phyloP scores from a whole-genome alignment of 257 asterid genomes.

The Solanum appendiculatum region DNA sequence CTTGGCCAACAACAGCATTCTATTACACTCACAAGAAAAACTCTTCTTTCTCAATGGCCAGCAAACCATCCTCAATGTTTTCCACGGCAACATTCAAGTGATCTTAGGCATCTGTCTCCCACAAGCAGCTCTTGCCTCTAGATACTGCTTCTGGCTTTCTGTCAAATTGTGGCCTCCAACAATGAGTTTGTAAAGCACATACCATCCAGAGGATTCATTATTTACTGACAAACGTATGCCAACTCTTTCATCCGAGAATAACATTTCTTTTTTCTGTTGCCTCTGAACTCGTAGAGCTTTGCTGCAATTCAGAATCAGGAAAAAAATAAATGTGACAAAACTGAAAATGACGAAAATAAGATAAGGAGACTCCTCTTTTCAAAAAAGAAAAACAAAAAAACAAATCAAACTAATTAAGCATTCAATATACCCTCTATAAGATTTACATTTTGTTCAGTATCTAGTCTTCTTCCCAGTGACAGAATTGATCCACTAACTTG shows the following conservation, averaged over 20 bases:
- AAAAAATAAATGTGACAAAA: background rate
- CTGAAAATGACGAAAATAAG: background rate
- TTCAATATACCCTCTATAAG: background rate
- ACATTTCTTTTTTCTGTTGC: constrained; percentile 41
- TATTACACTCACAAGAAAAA: constrained; percentile 65
- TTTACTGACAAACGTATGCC: constrained; percentile 69
- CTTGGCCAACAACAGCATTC: constrained; percentile 88
- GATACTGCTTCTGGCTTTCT: constrained; percentile 65
- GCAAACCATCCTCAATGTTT: constrained; percentile 55
- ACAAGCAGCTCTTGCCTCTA: constrained; percentile 76
- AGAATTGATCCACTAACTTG: background rate
- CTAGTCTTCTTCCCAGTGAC: background rate
- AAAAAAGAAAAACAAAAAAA: background rate
- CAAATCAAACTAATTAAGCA: background rate
- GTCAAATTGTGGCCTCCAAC: constrained; percentile 54
- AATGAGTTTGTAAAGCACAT: constrained; percentile 63
- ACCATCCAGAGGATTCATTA: constrained; percentile 65
- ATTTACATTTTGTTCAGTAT: background rate
- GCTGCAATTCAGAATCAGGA: constrained; percentile 60
- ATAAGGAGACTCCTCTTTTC: background rate
- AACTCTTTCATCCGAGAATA: constrained; percentile 64
- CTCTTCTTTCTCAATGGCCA: constrained; percentile 59
- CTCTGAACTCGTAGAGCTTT: constrained; percentile 43
- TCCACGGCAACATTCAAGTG: constrained; percentile 52
- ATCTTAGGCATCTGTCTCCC: constrained; percentile 80